Percentiles rank a stretch among this genome's conserved stretches.
phyloP scores from a whole-genome alignment of 805 yeast genomes.

The Phaffomyces antillensis region DNA sequence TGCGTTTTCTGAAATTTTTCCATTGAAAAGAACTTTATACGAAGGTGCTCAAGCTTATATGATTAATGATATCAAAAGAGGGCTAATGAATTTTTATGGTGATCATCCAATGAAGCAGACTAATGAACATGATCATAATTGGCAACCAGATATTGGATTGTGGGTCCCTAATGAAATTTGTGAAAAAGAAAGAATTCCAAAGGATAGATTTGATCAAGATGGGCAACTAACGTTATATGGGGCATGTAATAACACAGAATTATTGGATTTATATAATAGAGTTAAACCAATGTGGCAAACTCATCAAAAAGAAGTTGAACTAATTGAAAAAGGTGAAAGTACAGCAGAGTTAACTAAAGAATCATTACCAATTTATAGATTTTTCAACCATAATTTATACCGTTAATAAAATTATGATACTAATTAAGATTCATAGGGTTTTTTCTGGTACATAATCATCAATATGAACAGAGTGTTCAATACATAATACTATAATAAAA shows the following conservation, averaged over 20 bases:
- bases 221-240: conserved; percentile 29
- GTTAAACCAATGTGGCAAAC: conserved; percentile 24
- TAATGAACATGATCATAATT: conserved; percentile 25
- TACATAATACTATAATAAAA: too few relatives aligned
- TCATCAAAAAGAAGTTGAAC: conserved; percentile 22
- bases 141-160: conserved; percentile 34
- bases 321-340: conserved; percentile 18
- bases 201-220: conserved; percentile 20
- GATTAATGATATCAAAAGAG: conserved; percentile 30
- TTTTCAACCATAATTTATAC: conserved; percentile 13
- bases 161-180: conserved; percentile 43
- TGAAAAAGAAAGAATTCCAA: conserved; percentile 22
- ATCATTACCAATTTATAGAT: conserved; percentile 34
- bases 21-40: conserved; percentile 33
- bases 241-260: conserved; percentile 30
- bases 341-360: conserved; percentile 12
- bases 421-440: too few relatives aligned
- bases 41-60: conserved; percentile 42
- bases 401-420: neutral
- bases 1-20: conserved; percentile 29
- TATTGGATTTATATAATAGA: conserved; percentile 33
- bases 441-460: too few relatives aligned
- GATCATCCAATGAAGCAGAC: conserved; percentile 4
- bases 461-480: too few relatives aligned
- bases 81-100: conserved; percentile 31